Evolutionary conservation across 1,284 basidiomycete species (phyloP).

Genomic region (Microbotryum lychnidis-dioicae): DNA sequence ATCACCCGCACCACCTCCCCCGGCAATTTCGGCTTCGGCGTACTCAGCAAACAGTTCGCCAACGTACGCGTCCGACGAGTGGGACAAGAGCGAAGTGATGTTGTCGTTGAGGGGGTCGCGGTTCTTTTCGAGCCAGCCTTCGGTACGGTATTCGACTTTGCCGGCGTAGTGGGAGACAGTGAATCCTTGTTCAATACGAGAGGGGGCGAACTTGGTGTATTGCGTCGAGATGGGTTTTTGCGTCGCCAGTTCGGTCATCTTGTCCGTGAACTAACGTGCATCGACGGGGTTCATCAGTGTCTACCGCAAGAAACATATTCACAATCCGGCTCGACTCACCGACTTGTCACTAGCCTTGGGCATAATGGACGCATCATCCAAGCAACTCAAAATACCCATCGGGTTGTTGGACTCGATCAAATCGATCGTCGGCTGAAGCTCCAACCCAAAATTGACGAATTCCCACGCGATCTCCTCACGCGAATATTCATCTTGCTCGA

Average conservation of each 20-base stretch:
- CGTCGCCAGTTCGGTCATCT: constrained; percentile 19
- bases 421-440: constrained; percentile 96
- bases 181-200: constrained; percentile 86
- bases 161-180: constrained; percentile 95
- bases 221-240: constrained; percentile 3
- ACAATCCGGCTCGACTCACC: constrained; percentile 2
- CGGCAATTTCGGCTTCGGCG: constrained; percentile 40
- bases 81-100: constrained; percentile 76
- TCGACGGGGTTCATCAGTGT: neutral
- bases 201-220: constrained; percentile 67
- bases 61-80: constrained; percentile 74
- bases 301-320: too few species aligned
- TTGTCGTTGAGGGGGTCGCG: constrained; percentile 98
- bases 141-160: constrained; percentile 89
- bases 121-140: constrained; percentile 99
- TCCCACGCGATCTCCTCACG: constrained; percentile 97
- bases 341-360: constrained; percentile 92
- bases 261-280: constrained; percentile 24
- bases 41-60: constrained; percentile 79
- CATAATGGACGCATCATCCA: constrained; percentile 99
- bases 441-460: constrained; percentile 96
- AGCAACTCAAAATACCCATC: constrained; percentile 85
- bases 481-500: constrained; percentile 98
- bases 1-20: constrained; percentile 34
- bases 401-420: constrained; percentile 73